Base-by-base conservation (phyloP, 2,329 filamentous ascomycete species). In the Beauveria medogensis region DNA sequence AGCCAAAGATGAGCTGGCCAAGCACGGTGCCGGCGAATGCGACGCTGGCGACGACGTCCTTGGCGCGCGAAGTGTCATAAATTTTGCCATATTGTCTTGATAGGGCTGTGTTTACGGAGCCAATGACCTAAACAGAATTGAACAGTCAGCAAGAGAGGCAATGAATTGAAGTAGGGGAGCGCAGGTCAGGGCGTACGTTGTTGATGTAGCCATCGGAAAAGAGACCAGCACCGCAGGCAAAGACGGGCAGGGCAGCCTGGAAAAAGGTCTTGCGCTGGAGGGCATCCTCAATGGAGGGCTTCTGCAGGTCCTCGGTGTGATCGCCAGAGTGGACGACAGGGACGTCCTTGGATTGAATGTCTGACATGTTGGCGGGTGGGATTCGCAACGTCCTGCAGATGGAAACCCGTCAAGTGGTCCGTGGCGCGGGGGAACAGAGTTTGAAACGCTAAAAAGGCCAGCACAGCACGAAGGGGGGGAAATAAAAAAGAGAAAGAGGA, bases 141-240 rank as follows among this genome's bases (percentile, higher is more conserved):
- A 12, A 26, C n/a, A 2, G 54, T 30, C n/a, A 62, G 48, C n/a
- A 16, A 20, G 8, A n/a, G 30, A 34, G 7, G 40, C n/a, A 30
- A 26, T 3, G 18, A 8, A 7, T 48, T 10, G 34, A 3, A 30
- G 30, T 0, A 60, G 22, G 0, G 26, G 20, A 9, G 51, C 14
- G 43, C 5, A 22, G 22, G 22, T 5, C 6, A 30, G 10, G 5
- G 60, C 71, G 64, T 75, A 91, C 90, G 69, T 90, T 91, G 75
- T 96, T 95, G 70, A 96, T 84, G 73, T 96, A 96, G 18, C 92
- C 92, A 73, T 96, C 92, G 26, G 88, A 92, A 74, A 96, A 96
- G 2, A 96, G 80, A 68, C 92, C 92, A 56, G 92, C 90, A 65
- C 92, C 92, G 69, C 91, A 96, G 48, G 92, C 92, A 66, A 96